Base-by-base conservation (phyloP, 1,284 basidiomycete genomes). In the Rhodofomes roseus region DNA sequence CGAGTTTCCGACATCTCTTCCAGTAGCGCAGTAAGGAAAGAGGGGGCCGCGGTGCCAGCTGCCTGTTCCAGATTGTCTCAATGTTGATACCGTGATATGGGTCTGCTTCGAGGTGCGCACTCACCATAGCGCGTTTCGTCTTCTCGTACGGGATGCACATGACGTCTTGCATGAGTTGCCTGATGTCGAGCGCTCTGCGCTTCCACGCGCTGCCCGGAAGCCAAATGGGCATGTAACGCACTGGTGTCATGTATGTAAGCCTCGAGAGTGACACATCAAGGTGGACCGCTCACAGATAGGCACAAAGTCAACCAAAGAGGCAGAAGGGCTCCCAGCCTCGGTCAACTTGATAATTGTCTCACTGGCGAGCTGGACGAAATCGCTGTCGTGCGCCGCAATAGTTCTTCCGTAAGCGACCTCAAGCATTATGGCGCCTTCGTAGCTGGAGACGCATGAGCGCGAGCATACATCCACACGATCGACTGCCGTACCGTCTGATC, bases 131-230 rank as follows among this genome's bases (percentile, higher is more conserved):
- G 40, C 70, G 67, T 63, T 80, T 81, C 27, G 84, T 83, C 69
- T 76, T 77, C 57, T 82, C 77, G 62, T 79, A 85, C 0, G 83
- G 83, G 20, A 77, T 68, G 59, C 80, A 76, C 70, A 83, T 78
- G 79, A 60, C 77, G 70, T 63, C 72, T 68, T 60, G 76, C 70
- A 66, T 70, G n/a, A 69, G 57, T 16, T 51, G 54, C 51, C 69
- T 61, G 8, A 79, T 74, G 63, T 76, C 70, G 20, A 74, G 65
- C 9, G 83, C 82, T n/a, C 77, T 75, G 11, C 77, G 74, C 63
- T 84, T 84, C 72, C 84, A 85, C n/a, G 74, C 74, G 1, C 78
- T 74, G 48, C 82, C 81, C 12, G 84, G 84, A 40, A 81, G 76
- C 83, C 83, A 85, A 16, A 74, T 73, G 6, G 84, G 84, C 40